Conservation (phyloP, 257 asterid genomes). For the Cordia subcordata region DNA sequence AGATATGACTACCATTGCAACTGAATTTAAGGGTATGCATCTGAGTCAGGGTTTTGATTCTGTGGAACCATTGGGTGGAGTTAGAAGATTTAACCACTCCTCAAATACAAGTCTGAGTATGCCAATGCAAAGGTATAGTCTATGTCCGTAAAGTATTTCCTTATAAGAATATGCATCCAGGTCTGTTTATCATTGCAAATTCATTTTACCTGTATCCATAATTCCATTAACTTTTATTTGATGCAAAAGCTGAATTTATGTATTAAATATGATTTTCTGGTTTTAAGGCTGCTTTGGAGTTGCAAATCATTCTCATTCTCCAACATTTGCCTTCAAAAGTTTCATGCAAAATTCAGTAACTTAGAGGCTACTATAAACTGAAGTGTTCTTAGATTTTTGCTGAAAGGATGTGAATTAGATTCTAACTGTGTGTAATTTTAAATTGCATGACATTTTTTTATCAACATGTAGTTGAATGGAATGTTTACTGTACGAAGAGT, state of each 20-base stretch:
- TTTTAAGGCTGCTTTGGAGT: no score
- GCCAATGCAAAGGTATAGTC: conserved; percentile 54
- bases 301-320: no score
- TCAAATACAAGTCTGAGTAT: conserved; percentile 36
- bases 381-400: no score
- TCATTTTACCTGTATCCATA: not conserved
- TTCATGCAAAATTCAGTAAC: no score
- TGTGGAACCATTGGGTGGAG: conserved; percentile 45
- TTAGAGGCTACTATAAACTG: no score
- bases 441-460: no score
- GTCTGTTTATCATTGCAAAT: not conserved
- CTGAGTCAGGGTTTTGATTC: conserved; percentile 47
- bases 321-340: no score
- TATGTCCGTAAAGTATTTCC: not conserved
- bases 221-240: not conserved
- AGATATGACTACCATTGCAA: conserved; percentile 53
- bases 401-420: no score
- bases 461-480: no score
- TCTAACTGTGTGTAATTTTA: no score
- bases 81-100: conserved; percentile 44
- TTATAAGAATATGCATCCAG: not conserved
- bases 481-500: no score
- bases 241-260: not conserved
- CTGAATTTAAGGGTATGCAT: conserved; percentile 68
- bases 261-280: no score